Conservation (phyloP, 768 basidiomycete species). For the Rhodotorula graminis region DNA sequence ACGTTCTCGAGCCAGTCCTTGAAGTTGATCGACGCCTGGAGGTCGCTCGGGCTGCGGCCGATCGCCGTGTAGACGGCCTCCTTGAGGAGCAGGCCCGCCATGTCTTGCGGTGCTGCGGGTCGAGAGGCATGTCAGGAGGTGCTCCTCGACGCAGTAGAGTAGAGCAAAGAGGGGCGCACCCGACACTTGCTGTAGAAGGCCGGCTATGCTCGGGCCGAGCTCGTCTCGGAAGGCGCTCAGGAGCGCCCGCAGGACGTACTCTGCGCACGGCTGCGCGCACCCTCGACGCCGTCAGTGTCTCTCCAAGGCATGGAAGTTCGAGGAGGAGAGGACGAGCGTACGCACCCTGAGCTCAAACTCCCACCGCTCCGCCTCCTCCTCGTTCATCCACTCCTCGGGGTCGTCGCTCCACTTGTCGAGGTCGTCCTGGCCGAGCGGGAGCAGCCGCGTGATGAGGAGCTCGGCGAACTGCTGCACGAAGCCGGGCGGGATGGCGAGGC, state of each 20-base stretch:
- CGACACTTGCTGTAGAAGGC: constrained; percentile 59
- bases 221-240: constrained; percentile 64
- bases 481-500: constrained; percentile 11
- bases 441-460: constrained; percentile 73
- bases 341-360: constrained; percentile 83
- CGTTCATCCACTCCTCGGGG: constrained; percentile 90
- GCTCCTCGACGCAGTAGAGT: not conserved
- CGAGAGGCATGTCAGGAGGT: not conserved
- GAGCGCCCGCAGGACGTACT: constrained; percentile 80
- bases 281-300: not conserved
- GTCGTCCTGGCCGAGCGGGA: constrained; percentile 76
- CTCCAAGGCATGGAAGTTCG: too few species aligned
- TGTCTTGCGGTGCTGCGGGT: constrained; percentile 50
- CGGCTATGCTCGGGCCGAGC: constrained; percentile 62
- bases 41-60: constrained; percentile 67
- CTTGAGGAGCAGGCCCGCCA: constrained; percentile 65
- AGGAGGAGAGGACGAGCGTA: not conserved
- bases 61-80: constrained; percentile 84
- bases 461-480: constrained; percentile 53
- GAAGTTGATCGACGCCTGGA: constrained; percentile 65
- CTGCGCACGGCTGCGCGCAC: constrained; percentile 72
- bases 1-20: constrained; percentile 63
- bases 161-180: constrained; percentile 50
- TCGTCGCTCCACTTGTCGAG: constrained; percentile 77
- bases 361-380: constrained; percentile 84